Percentiles rank a stretch among this genome's conserved stretches.
Evolutionary conservation across 257 asterid genomes (phyloP).

Genomic region (Solanum clarkiae): DNA sequence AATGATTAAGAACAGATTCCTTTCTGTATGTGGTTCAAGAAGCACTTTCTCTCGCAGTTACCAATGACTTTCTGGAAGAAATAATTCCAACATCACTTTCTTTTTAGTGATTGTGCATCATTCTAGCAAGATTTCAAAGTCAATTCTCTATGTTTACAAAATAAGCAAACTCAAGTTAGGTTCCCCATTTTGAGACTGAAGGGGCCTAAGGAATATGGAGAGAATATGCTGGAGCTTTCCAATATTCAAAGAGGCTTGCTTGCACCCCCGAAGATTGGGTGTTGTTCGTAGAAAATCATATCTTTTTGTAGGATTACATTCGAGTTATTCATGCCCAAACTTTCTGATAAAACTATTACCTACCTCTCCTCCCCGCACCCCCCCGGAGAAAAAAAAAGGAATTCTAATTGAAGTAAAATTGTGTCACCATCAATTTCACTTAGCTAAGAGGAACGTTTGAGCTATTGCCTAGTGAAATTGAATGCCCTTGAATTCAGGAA

Average conservation of each 20-base stretch:
- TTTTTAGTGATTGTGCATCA: neutral
- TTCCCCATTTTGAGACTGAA: neutral
- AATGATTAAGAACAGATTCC: neutral
- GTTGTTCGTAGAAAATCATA: neutral
- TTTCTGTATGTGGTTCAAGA: neutral
- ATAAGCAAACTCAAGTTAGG: neutral
- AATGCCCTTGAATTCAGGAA: neutral
- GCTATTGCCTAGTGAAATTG: neutral
- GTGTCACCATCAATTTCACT: neutral
- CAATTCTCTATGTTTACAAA: neutral
- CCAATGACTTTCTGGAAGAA: neutral
- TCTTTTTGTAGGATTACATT: neutral
- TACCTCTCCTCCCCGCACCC: neutral
- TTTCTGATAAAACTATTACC: neutral
- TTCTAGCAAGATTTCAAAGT: neutral
- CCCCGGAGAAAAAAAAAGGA: neutral
- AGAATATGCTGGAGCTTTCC: neutral
- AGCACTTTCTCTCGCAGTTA: neutral
- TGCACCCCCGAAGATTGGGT: neutral
- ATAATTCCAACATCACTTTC: neutral
- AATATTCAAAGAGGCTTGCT: neutral
- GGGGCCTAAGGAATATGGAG: neutral
- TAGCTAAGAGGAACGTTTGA: neutral
- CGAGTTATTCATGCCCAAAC: neutral
- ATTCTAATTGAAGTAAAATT: neutral